phyloP scores from a whole-genome alignment of 169 alveolate species.

The Perkinsus olseni region DNA sequence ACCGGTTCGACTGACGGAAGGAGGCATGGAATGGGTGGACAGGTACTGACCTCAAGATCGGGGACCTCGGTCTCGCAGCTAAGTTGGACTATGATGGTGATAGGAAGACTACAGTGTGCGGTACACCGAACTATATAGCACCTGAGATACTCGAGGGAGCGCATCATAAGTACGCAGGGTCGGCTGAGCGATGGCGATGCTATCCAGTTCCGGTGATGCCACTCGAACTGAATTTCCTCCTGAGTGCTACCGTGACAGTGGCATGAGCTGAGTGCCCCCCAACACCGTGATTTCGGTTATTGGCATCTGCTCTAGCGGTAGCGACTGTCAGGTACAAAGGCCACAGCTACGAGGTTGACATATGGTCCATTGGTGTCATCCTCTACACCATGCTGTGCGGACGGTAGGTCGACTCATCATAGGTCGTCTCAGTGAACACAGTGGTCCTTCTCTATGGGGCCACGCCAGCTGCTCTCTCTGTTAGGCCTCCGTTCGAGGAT shows the following conservation, averaged over 20 bases:
- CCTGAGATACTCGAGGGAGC: conserved; percentile 64
- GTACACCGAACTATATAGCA: conserved; percentile 73
- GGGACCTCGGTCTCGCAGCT: conserved; percentile 74
- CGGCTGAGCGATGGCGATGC: conserved; percentile 2
- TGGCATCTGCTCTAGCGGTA: neutral
- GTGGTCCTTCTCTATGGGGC: too few species aligned
- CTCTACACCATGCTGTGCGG: conserved; percentile 68
- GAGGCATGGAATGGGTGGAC: neutral
- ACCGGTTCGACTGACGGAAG: neutral
- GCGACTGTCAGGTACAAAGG: conserved; percentile 16
- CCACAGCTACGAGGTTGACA: conserved; percentile 61
- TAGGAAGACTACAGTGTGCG: conserved; percentile 64
- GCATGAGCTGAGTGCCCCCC: too few species aligned
- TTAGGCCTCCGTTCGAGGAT: conserved; percentile 67
- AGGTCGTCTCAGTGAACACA: too few species aligned
- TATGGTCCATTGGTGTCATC: conserved; percentile 68
- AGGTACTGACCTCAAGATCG: conserved; percentile 42
- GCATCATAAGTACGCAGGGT: neutral
- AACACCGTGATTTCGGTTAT: too few species aligned
- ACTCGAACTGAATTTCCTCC: too few species aligned
- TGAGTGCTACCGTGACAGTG: too few species aligned
- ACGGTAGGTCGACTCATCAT: too few species aligned
- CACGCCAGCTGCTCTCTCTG: too few species aligned
- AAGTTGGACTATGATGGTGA: conserved; percentile 69
- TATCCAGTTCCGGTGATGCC: too few species aligned